Base-by-base conservation (phyloP, 768 basidiomycete species). In the Tricholomella constricta region DNA sequence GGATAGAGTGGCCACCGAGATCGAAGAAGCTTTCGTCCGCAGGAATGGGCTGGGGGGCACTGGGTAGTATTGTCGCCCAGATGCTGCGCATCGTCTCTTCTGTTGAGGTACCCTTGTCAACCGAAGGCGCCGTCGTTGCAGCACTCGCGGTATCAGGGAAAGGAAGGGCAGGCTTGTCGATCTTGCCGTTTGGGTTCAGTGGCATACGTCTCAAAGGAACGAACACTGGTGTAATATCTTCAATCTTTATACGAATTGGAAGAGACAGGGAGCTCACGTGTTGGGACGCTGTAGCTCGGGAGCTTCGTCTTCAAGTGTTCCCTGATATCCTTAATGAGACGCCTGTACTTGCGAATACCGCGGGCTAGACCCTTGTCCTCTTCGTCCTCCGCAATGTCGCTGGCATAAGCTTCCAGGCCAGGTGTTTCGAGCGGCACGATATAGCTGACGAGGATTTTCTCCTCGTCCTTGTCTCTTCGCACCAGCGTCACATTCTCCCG, bases 401-500 rank as follows among this genome's bases (percentile, higher is more conserved):
- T 91, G 57, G 78, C 86, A 62, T 86, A 86, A 3, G 78, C 88
- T 41, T 82, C 81, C 60, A 96, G 72, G 26, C 72, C 75, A 2
- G 82, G 73, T 0, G 85, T 85, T 29, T 86, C 84, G 34, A 94
- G 72, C 11, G 97, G 96, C 14, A 99, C 97, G 60, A 99, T 92
- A 69, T 99, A 99, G 69, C 90, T 92, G 57, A 99, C 89, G 25
- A 99, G 83, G 29, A 98, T 94, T 77, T 99, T 98, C 74, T 99
- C 97, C 71, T 98, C 97, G 70, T 98, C 93, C 77, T 98, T 98
- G 75, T 99, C 96, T 67, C 96, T 78, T 60, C 96, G 77, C 38
- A 99, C 95, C 34, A 98, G 81, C 2, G 97, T 98, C 47, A 99
- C 95, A 67, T 99, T 99, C 73, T 98, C 97, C n/a, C 96, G 78